Percentiles rank a stretch among this genome's conserved stretches.
These are phyloP conservation scores for Dicorynia guianensis DNA, from an alignment of 306 rosid genomes.

Conservation along the genomic window DNA sequence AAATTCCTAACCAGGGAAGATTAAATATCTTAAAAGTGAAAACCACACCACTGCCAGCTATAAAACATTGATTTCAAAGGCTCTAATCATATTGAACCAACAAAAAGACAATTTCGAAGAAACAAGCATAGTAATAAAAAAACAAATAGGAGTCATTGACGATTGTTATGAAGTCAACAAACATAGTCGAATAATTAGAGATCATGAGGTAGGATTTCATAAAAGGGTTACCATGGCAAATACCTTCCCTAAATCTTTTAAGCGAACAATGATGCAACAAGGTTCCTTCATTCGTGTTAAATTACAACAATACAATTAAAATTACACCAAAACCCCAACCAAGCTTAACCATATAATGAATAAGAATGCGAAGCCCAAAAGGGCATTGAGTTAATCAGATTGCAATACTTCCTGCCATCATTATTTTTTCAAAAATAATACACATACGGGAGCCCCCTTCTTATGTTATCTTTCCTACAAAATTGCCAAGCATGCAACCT, in stretches of 20 bases:
- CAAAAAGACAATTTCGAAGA: constrained; percentile 12
- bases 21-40: too few relatives aligned
- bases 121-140: constrained; percentile 2
- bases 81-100: neutral
- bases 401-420: constrained; percentile 38
- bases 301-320: constrained; percentile 25
- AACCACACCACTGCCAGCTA: neutral
- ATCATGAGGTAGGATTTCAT: constrained; percentile 7
- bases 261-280: constrained; percentile 23
- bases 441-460: constrained; percentile 37
- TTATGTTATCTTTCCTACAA: constrained; percentile 47
- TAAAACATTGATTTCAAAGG: neutral
- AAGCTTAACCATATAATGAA: constrained; percentile 20
- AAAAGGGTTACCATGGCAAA: constrained; percentile 12
- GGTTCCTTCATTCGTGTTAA: constrained; percentile 33
- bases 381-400: constrained; percentile 33
- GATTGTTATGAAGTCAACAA: constrained; percentile 1
- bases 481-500: constrained; percentile 56
- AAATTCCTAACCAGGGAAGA: too few relatives aligned
- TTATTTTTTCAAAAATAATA: constrained; percentile 42
- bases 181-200: neutral
- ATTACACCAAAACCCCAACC: constrained; percentile 38
- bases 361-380: constrained; percentile 19
- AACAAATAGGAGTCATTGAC: neutral
- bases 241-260: neutral